A percentile compares a stretch with the other conserved stretches of the same genome.
Evolutionary conservation across 345 rosid species (phyloP).

Genomic region (Eucalyptus curtisii): DNA sequence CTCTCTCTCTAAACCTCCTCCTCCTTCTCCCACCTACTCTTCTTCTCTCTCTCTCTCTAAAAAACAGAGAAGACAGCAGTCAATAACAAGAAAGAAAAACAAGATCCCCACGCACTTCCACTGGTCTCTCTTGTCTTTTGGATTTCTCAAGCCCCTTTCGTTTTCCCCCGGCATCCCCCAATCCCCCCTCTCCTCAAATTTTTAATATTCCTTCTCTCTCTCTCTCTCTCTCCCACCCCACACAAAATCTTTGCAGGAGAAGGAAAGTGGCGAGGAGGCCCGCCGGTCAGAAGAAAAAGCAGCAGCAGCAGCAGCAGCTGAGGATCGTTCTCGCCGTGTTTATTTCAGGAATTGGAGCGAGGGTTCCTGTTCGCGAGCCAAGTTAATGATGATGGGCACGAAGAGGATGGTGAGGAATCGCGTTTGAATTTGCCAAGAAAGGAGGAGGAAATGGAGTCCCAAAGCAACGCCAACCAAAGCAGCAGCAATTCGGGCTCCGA

Average conservation of each 20-base stretch:
- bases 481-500: not conserved
- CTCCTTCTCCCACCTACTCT: not conserved
- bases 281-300: not conserved
- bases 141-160: not conserved
- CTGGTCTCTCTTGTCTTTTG: not conserved
- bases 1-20: not conserved
- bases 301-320: not conserved
- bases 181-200: not conserved
- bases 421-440: not conserved
- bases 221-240: not conserved
- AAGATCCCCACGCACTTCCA: constrained; percentile 24
- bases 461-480: constrained; percentile 2
- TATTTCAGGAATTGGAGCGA: not conserved
- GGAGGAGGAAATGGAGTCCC: constrained; percentile 11
- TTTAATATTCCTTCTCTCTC: not conserved
- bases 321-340: not conserved
- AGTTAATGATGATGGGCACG: not conserved
- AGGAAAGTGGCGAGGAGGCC: not conserved
- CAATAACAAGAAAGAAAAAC: constrained; percentile 9
- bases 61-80: constrained; percentile 3
- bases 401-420: not conserved
- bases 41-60: not conserved
- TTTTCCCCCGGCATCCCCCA: not conserved
- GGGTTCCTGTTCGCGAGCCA: not conserved
- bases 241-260: not conserved